Conservation (phyloP, 1,284 basidiomycete genomes). For the Apiotrichum laibachii region DNA sequence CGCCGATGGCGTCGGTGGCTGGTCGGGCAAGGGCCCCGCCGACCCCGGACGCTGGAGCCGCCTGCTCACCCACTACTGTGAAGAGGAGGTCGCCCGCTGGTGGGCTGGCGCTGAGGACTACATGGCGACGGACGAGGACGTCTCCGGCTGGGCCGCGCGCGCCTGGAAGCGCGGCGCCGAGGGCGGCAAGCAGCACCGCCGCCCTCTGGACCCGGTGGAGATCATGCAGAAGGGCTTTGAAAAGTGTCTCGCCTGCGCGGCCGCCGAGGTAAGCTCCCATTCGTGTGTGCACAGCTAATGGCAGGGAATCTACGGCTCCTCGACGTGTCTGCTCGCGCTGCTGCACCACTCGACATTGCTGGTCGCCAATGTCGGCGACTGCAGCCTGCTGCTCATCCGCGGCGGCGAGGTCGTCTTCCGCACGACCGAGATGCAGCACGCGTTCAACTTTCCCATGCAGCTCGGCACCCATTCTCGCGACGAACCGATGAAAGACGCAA, state of each 20-base stretch:
- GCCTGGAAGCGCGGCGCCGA: conserved; percentile 20
- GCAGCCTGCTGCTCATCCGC: conserved; percentile 79
- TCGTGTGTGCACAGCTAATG: not conserved
- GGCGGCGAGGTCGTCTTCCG: conserved; percentile 77
- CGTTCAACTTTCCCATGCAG: conserved; percentile 82
- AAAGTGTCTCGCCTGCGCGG: conserved; percentile 54
- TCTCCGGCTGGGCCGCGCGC: conserved; percentile 21
- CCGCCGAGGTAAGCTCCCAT: conserved; percentile 44
- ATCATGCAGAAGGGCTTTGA: conserved; percentile 61
- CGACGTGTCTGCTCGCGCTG: conserved; percentile 58
- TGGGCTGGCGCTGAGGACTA: conserved; percentile 43
- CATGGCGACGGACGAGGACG: conserved; percentile 15
- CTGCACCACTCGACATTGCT: conserved; percentile 70
- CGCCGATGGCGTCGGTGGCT: conserved; percentile 53
- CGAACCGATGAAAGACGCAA: conserved; percentile 68
- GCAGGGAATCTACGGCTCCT: conserved; percentile 57
- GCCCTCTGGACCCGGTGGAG: conserved; percentile 56
- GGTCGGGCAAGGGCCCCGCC: conserved; percentile 43
- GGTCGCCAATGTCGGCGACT: conserved; percentile 91
- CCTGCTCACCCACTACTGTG: conserved; percentile 50
- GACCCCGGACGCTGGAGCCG: conserved; percentile 47
- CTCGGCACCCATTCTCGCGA: conserved; percentile 74
- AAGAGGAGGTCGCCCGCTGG: conserved; percentile 43
- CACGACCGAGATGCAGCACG: conserved; percentile 91
- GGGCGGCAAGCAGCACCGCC: conserved; percentile 9